phyloP scores from a whole-genome alignment of 1,284 basidiomycete genomes.

The Ustilago cynodontis region DNA sequence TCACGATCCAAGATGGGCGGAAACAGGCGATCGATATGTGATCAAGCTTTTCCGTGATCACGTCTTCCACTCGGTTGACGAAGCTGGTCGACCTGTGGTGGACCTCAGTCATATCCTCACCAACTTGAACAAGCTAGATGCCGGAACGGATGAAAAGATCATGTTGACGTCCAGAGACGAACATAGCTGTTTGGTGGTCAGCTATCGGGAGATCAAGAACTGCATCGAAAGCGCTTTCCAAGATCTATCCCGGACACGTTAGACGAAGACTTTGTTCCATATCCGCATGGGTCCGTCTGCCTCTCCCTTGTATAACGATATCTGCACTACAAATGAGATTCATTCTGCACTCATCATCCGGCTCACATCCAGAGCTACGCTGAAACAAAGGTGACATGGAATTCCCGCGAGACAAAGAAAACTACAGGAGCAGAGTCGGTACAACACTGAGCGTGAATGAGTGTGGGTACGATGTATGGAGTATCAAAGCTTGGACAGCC shows the following conservation, averaged over 20 bases:
- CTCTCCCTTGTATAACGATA: constrained; percentile 18
- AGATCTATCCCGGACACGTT: constrained; percentile 55
- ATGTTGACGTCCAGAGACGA: constrained; percentile 95
- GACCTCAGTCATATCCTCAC: constrained; percentile 73
- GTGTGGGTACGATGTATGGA: neutral
- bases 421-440: neutral
- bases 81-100: constrained; percentile 87
- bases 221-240: constrained; percentile 65
- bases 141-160: constrained; percentile 89
- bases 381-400: constrained; percentile 19
- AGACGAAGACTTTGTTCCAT: neutral
- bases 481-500: constrained; percentile 27
- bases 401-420: neutral
- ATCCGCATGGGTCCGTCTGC: neutral
- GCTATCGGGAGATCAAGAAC: constrained; percentile 80
- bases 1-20: constrained; percentile 93
- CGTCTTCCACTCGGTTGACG: constrained; percentile 97
- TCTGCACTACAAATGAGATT: constrained; percentile 7
- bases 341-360: neutral
- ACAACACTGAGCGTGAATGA: neutral
- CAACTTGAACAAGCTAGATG: constrained; percentile 78
- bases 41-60: constrained; percentile 98
- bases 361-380: neutral
- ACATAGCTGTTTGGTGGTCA: constrained; percentile 95
- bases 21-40: constrained; percentile 97